A percentile compares a stretch with the other conserved stretches of the same genome.
Conservation (phyloP, 116 monocot genomes). For the Posidonia oceanica region DNA sequence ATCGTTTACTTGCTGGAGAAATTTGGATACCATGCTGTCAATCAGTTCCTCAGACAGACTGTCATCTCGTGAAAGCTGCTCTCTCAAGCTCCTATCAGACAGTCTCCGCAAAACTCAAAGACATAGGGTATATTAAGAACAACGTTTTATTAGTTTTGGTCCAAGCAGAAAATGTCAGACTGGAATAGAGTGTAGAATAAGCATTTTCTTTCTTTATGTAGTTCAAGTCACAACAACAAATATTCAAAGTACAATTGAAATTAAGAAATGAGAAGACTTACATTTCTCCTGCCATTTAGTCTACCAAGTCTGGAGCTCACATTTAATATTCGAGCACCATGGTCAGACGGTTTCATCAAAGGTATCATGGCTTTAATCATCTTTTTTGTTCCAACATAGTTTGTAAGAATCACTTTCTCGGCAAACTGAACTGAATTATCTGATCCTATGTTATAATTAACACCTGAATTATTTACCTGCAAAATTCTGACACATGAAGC, state of each 20-base stretch:
- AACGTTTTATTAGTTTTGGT: too few relatives aligned
- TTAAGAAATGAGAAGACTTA: slow-evolving; percentile 17
- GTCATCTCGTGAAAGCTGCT: slow-evolving; percentile 45
- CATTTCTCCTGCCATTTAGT: slow-evolving; percentile 74
- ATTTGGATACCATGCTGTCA: slow-evolving; percentile 50
- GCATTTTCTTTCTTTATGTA: not conserved
- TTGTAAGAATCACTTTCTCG: slow-evolving; percentile 56
- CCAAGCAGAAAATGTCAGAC: not conserved
- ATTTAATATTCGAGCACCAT: slow-evolving; percentile 77
- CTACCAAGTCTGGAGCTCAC: slow-evolving; percentile 85
- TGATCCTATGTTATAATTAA: slow-evolving; percentile 62
- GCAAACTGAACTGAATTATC: slow-evolving; percentile 78
- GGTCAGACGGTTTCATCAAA: slow-evolving; percentile 53
- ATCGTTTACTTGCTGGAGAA: slow-evolving; percentile 57
- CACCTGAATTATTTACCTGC: slow-evolving; percentile 93
- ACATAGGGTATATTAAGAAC: too few relatives aligned
- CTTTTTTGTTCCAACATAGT: slow-evolving; percentile 73
- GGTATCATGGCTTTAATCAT: slow-evolving; percentile 67
- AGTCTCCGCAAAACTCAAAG: slow-evolving; percentile 40
- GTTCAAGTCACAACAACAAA: not conserved
- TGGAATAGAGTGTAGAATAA: too few relatives aligned
- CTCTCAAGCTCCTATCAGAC: slow-evolving; percentile 42
- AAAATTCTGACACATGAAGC: not conserved
- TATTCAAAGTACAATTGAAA: not conserved
- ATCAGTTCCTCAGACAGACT: slow-evolving; percentile 61